Percentiles rank a stretch among this genome's conserved stretches.
Conservation (phyloP, 2,329 filamentous ascomycete genomes). For the Cordyceps pruinosa region DNA sequence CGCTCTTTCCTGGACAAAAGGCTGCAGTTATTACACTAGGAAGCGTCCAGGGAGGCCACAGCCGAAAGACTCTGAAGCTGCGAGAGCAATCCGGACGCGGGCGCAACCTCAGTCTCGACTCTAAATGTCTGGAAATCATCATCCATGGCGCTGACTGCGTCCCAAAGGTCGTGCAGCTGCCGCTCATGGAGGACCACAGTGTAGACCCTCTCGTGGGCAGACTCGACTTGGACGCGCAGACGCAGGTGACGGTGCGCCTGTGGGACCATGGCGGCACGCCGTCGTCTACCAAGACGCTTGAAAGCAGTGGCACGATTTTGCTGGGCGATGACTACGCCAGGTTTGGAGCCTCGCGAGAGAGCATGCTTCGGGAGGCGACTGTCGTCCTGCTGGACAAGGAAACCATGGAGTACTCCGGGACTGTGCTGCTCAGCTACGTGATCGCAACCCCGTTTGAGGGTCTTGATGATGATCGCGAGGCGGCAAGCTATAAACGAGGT, state of each 20-base stretch:
- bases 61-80: constrained; percentile 3
- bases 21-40: constrained; percentile 14
- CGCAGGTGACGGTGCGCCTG: constrained; percentile 19
- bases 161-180: constrained; percentile 16
- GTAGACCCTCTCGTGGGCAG: constrained; percentile 20
- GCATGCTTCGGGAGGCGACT: constrained; percentile 25
- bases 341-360: constrained; percentile 24
- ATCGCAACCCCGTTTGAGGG: constrained; percentile 21
- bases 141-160: neutral
- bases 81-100: neutral
- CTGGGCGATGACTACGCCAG: constrained; percentile 19
- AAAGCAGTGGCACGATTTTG: constrained; percentile 24
- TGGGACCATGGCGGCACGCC: constrained; percentile 6
- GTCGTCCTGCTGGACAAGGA: constrained; percentile 26
- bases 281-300: constrained; percentile 3
- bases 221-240: constrained; percentile 9
- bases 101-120: neutral
- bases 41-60: constrained; percentile 14
- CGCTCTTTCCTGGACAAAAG: neutral
- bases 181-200: constrained; percentile 20
- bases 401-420: constrained; percentile 24
- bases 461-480: neutral
- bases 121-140: constrained; percentile 11
- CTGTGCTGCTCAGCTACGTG: constrained; percentile 28
- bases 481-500: neutral